phyloP scores from a whole-genome alignment of 2,329 filamentous ascomycete species.

The Sclerotinia sclerotiorum region DNA sequence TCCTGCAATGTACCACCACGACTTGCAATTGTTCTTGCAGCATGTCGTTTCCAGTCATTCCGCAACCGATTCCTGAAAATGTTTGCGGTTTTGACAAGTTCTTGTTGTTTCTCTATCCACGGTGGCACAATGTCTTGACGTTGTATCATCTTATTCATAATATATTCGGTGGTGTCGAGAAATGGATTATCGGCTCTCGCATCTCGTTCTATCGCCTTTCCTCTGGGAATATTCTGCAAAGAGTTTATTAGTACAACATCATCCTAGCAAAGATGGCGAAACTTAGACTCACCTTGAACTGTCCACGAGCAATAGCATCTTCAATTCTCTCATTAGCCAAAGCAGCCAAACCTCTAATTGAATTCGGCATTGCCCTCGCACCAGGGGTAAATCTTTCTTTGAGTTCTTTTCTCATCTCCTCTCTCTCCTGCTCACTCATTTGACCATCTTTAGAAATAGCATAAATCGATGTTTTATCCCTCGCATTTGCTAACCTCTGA shows the following conservation, averaged over 20 bases:
- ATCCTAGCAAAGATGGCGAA: too few species aligned
- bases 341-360: constrained; percentile 74
- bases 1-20: constrained; percentile 71
- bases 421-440: constrained; percentile 69
- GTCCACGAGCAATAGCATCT: constrained; percentile 85
- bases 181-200: constrained; percentile 82
- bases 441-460: constrained; percentile 51
- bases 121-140: constrained; percentile 92
- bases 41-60: constrained; percentile 82
- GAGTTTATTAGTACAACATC: constrained; percentile 11
- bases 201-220: constrained; percentile 78
- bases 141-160: constrained; percentile 98
- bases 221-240: constrained; percentile 70
- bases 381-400: constrained; percentile 77
- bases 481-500: constrained; percentile 53
- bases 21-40: constrained; percentile 73
- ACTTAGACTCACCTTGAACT: constrained; percentile 59
- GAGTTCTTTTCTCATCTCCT: constrained; percentile 69
- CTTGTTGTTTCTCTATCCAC: constrained; percentile 99
- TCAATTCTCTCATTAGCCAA: constrained; percentile 92
- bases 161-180: constrained; percentile 93
- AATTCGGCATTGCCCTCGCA: constrained; percentile 71
- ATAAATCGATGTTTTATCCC: constrained; percentile 59
- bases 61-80: constrained; percentile 74
- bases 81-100: constrained; percentile 67